phyloP scores from a whole-genome alignment of 116 monocot species.

The Phalaenopsis hybrid region DNA sequence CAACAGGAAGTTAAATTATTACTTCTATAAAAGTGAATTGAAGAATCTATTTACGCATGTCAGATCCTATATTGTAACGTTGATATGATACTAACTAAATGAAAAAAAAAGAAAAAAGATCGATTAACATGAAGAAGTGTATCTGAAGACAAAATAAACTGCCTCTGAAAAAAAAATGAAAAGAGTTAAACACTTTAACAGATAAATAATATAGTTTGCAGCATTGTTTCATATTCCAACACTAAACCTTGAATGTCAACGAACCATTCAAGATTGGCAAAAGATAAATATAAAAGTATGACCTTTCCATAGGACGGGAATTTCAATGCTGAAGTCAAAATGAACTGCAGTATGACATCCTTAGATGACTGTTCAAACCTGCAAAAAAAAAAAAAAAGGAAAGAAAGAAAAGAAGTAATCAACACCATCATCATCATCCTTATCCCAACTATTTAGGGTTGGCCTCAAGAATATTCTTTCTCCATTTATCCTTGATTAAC shows the following conservation, averaged over 20 bases:
- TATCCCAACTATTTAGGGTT: not conserved
- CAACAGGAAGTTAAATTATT: not conserved
- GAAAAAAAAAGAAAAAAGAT: not conserved
- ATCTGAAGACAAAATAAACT: not conserved
- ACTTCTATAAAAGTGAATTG: not conserved
- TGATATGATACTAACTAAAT: not conserved
- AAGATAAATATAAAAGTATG: not conserved
- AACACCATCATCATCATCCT: not conserved
- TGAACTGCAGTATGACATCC: conserved; percentile 49
- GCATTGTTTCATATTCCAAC: not conserved
- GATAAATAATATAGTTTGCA: not conserved
- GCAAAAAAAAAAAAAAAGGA: conserved; percentile 7
- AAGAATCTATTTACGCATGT: not conserved
- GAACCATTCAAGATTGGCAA: not conserved
- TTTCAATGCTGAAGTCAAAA: conserved; percentile 52
- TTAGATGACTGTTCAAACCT: conserved; percentile 72
- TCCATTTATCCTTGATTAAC: not conserved
- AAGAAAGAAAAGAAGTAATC: conserved; percentile 4
- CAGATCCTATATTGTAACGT: not conserved
- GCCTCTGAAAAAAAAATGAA: not conserved
- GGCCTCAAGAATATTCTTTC: not conserved
- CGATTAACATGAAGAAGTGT: not conserved
- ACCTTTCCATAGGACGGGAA: conserved; percentile 81
- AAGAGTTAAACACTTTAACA: not conserved
- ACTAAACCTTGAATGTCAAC: not conserved